Base-by-base conservation (phyloP, 495 filamentous ascomycete species). In the Astrothelium macrocarpum region DNA sequence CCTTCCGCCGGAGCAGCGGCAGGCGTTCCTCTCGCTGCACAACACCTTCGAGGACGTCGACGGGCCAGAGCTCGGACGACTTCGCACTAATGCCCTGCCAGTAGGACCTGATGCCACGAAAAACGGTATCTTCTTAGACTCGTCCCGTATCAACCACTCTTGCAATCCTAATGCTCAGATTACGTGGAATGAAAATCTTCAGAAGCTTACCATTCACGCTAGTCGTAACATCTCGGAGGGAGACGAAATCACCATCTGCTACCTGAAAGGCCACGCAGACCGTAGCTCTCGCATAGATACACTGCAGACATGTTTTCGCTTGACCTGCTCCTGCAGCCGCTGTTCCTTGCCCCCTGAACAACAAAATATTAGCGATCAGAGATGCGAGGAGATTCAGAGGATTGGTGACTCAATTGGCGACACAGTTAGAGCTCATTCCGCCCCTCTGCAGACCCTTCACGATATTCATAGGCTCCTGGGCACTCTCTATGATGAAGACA, bases 61-160 rank as follows among this genome's bases (percentile, higher is more conserved):
- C n/a, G 43, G 9, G 9, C 9, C 43, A 10, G 43, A 49, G n/a
- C 9, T 49, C 18, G 43, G 43, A 3, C 9, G 9, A 3, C 3
- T 49, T 18, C 43, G 43, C 3, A 49, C 43, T 5, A 49, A 49
- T 18, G 7, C 43, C 43, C 18, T 49, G 3, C 43, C 43, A 3
- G n/a, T 20, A 10, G 43, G n/a, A 49, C 3, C n/a, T 3, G n/a
- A 49, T 3, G 18, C 3, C 63, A 26, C 32, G 62, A 28, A 59
- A 32, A 60, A 58, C 9, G 73, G 69, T 26, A 53, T 76, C 20
- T 78, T 78, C 65, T 65, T 69, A 12, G 66, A 72, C 20, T 66
- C 71, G 34, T 74, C 67, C 28, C 69, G 74, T 25, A 72, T 78
- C 62, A 78, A 78, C 65, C 76, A 78, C 59, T 66, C 71, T 29